Base-by-base conservation (phyloP, 768 basidiomycete species). In the Jaapia argillacea region DNA sequence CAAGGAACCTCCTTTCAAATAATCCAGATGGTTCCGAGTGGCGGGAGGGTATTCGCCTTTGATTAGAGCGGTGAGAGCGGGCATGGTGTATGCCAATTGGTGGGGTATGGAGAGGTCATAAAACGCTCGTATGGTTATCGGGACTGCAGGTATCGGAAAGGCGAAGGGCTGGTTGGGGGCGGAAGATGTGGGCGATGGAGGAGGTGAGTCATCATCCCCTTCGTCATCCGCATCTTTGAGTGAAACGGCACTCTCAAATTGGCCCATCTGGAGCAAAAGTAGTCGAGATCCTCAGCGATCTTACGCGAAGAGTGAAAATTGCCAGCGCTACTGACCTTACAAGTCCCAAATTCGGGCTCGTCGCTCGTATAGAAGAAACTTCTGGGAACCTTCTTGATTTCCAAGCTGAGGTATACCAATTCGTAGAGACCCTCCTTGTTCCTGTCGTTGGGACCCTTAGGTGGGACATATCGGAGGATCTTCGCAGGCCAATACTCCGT, bases 61-160 rank as follows among this genome's bases (percentile, higher is more conserved):
- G 25, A 88, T 56, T 24, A 86, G 71, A 1, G 77, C 79, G 21
- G 53, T 59, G 35, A 89, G 60, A 12, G 86, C 66, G 1, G 76
- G 76, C 47, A 80, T 85, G 22, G 73, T 67, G 51, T 84, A 85
- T 7, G 63, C 69, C 44, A 89, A 74, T 49, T 88, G 83, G 28
- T 72, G 60, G 16, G 64, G 65, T 5, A 84, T 67, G 4, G 67
- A 43, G 24, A 85, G 66, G 18, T 66, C 58, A 31, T 49, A 54
- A 49, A 84, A 85, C 10, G 10, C 28, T n/a, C n/a, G n/a, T n/a
- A n/a, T n/a, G n/a, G n/a, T n/a, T n/a, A n/a, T n/a, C n/a, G n/a
- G n/a, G 28, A n/a, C 60, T 58, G 0, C 54, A 52, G 2, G 57
- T 51, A 12, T 59, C 44, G 2, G 78, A 73, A 12, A 69, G 61